These are phyloP conservation scores for Pyracantha coccinea DNA, from an alignment of 331 rosid species.

Conservation along the genomic window DNA sequence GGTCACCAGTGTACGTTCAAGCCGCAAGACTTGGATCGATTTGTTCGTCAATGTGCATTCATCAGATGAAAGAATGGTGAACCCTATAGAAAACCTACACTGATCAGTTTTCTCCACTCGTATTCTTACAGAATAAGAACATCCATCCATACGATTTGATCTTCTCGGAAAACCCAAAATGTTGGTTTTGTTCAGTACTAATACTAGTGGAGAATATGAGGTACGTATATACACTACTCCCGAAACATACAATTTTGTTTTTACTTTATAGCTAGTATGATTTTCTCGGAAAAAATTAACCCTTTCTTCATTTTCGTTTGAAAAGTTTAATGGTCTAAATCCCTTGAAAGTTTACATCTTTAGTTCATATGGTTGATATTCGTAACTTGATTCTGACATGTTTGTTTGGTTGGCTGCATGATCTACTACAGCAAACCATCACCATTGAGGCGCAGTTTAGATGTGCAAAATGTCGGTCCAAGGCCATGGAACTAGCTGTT, in stretches of 20 bases:
- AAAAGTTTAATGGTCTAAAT: not conserved
- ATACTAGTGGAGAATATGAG: not conserved
- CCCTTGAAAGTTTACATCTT: no score
- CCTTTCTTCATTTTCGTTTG: not conserved
- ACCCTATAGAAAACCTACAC: not conserved
- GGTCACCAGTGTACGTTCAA: no score
- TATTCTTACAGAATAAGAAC: not conserved
- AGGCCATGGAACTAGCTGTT: constrained; percentile 24
- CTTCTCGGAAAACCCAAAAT: not conserved
- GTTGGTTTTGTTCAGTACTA: not conserved
- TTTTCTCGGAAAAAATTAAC: no score
- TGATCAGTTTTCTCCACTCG: not conserved
- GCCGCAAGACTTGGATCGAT: no score
- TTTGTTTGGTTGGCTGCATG: not conserved
- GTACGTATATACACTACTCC: not conserved
- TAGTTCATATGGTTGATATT: no score
- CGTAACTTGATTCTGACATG: not conserved
- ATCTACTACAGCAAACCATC: not conserved
- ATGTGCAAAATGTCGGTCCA: constrained; percentile 26
- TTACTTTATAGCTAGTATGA: no score
- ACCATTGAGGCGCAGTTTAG: not conserved
- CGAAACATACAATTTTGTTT: not conserved
- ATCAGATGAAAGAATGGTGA: not conserved
- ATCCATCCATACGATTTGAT: not conserved
- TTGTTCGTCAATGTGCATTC: no score